Percentiles rank a stretch among this genome's conserved stretches.
phyloP scores from a whole-genome alignment of 371 early-diverging fungal genomes.

The Mucor saturninus region DNA sequence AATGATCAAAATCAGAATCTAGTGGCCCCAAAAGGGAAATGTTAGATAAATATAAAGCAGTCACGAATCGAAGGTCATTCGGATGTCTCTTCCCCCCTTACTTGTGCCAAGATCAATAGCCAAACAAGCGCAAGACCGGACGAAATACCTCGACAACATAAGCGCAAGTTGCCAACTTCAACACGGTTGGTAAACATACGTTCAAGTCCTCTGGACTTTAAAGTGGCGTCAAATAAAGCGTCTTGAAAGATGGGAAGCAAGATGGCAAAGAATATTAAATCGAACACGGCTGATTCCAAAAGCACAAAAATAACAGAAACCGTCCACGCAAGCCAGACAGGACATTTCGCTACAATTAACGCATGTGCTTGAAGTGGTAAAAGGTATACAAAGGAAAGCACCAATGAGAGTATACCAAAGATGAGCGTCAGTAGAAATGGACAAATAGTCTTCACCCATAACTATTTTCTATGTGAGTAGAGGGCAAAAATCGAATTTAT shows the following conservation, averaged over 20 bases:
- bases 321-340: conserved; percentile 62
- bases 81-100: conserved; percentile 2
- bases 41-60: conserved; percentile 12
- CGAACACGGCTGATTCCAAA: conserved; percentile 56
- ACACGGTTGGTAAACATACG: conserved; percentile 54
- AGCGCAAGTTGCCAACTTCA: conserved; percentile 33
- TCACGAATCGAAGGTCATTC: neutral
- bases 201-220: conserved; percentile 51
- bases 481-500: neutral
- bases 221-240: conserved; percentile 59
- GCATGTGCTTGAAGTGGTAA: conserved; percentile 61
- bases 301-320: conserved; percentile 60
- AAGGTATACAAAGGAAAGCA: conserved; percentile 45
- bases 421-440: conserved; percentile 49
- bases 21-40: conserved; percentile 27
- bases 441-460: conserved; percentile 49
- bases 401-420: conserved; percentile 42
- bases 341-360: conserved; percentile 57
- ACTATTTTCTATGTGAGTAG: conserved; percentile 13
- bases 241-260: conserved; percentile 60
- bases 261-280: conserved; percentile 58
- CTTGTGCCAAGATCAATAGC: conserved; percentile 32
- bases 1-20: conserved; percentile 47
- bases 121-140: conserved; percentile 38
- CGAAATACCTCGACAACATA: conserved; percentile 49